These are phyloP conservation scores for Discostella pseudostelligera DNA, from an alignment of 108 stramenopile genomes.

Conservation along the genomic window DNA sequence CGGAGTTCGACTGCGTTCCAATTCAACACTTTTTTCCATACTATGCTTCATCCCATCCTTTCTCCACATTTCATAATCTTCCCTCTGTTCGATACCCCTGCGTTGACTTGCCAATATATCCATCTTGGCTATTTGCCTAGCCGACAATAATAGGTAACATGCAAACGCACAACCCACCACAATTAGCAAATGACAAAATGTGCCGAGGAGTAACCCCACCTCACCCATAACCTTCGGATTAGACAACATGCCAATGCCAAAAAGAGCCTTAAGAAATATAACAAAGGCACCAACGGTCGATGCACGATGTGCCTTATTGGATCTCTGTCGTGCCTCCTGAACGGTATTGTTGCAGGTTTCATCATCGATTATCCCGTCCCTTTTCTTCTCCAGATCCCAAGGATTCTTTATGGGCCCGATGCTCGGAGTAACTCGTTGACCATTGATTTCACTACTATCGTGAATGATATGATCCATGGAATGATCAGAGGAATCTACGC, in stretches of 20 bases:
- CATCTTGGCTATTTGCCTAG: slow-evolving; percentile 36
- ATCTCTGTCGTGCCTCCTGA: slow-evolving; percentile 21
- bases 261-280: slow-evolving; percentile 47
- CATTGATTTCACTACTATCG: not conserved
- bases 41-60: not conserved
- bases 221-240: slow-evolving; percentile 48
- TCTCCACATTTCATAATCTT: slow-evolving; percentile 11
- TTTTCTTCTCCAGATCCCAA: not conserved
- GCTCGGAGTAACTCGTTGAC: not conserved
- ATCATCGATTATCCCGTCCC: slow-evolving; percentile 13
- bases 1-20: slow-evolving; percentile 8
- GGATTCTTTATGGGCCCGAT: not conserved
- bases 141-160: slow-evolving; percentile 43
- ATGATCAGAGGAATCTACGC: not conserved
- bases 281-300: slow-evolving; percentile 48
- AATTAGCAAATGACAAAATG: slow-evolving; percentile 47
- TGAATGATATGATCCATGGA: not conserved
- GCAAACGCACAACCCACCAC: slow-evolving; percentile 45
- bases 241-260: slow-evolving; percentile 47
- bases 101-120: slow-evolving; percentile 21
- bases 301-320: slow-evolving; percentile 29
- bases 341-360: slow-evolving; percentile 39
- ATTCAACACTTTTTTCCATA: not conserved
- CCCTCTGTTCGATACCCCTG: slow-evolving; percentile 18
- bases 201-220: slow-evolving; percentile 44